Evolutionary conservation across 2,329 filamentous ascomycete species (phyloP), one percentile per base, ranked within the genome.

Genomic region (Aureobasidium sp.): DNA sequence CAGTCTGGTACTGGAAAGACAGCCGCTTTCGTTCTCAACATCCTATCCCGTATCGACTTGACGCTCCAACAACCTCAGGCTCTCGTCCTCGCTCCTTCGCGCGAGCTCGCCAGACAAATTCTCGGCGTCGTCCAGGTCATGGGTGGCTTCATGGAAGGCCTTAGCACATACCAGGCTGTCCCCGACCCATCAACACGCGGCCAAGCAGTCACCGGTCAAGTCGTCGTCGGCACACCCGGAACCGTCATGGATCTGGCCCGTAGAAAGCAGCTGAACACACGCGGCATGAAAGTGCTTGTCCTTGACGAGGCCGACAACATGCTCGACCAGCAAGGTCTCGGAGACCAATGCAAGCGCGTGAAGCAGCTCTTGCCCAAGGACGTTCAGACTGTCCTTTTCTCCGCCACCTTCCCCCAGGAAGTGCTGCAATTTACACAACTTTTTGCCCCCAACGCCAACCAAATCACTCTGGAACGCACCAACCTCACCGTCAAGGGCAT

Each of bases 1-100:
- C 94, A 99, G 76, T 99, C 94, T 2, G 94, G 94, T 69, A 99
- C 94, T 22, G 94, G 94, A 71, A 99, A 99, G 81, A 99, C 94
- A 0, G 94, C 92, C 22, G 94, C 94, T 25, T 99, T 99, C 74
- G 90, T 94, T 49, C 87, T 96, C 65, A 96, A 96, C 64, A 89
- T 96, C 64, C 83, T 99, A 44, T 89, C 89, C 63, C 90, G 94
- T 65, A 78, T 97, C 71, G 91, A 99, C 71, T 83, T 92, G 63
- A 79, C 72, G 57, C 82, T 84, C 66, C 81, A 86, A 22, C 78
- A 84, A 31, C 92, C 93, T 1, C 94, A 99, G 77, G 91, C 91
- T 15, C 78, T 99, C 45, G 87, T 92, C 37, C 84, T 99, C 36
- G 94, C 93, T 2, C 94, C 94, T 1, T 97, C 90, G 67, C 89